Evolutionary conservation across 2,329 filamentous ascomycete species (phyloP).

Genomic region (Erysiphe pulchra): DNA sequence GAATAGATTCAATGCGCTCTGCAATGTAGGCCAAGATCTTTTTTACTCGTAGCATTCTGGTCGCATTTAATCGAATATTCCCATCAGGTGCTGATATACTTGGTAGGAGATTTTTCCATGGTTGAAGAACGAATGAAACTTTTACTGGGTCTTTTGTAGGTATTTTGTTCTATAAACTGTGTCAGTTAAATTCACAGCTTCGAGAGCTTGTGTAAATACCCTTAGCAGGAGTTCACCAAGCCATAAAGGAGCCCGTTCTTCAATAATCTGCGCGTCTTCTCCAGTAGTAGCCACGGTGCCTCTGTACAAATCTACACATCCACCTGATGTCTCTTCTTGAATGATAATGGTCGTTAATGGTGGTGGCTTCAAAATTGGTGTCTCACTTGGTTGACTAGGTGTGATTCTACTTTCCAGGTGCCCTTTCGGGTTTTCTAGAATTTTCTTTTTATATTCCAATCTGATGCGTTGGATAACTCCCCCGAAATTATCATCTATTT

Average conservation of each 20-base stretch:
- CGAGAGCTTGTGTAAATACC: conserved; percentile 16
- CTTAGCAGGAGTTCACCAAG: conserved; percentile 63
- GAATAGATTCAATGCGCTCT: conserved; percentile 60
- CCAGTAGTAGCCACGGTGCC: conserved; percentile 62
- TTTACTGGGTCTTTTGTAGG: conserved; percentile 83
- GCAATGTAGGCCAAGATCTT: conserved; percentile 86
- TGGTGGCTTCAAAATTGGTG: conserved; percentile 50
- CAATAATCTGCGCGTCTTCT: conserved; percentile 55
- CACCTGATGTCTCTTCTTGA: conserved; percentile 40
- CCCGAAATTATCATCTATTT: conserved; percentile 49
- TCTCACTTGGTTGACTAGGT: conserved; percentile 46
- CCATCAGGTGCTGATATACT: conserved; percentile 47
- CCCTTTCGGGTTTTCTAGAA: conserved; percentile 27
- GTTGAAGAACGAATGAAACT: conserved; percentile 78
- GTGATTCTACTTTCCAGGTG: conserved; percentile 35
- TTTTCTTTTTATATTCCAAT: conserved; percentile 44
- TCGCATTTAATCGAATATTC: conserved; percentile 82
- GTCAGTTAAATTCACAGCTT: conserved; percentile 1
- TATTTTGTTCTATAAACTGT: conserved; percentile 37
- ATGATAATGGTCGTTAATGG: conserved; percentile 39
- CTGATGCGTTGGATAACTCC: conserved; percentile 49
- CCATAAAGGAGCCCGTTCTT: conserved; percentile 76
- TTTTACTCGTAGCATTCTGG: conserved; percentile 83
- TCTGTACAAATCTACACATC: conserved; percentile 66
- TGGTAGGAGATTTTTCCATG: conserved; percentile 50